These are phyloP conservation scores for Teratosphaeria destructans DNA, from an alignment of 2,329 filamentous ascomycete genomes.

Conservation along the genomic window DNA sequence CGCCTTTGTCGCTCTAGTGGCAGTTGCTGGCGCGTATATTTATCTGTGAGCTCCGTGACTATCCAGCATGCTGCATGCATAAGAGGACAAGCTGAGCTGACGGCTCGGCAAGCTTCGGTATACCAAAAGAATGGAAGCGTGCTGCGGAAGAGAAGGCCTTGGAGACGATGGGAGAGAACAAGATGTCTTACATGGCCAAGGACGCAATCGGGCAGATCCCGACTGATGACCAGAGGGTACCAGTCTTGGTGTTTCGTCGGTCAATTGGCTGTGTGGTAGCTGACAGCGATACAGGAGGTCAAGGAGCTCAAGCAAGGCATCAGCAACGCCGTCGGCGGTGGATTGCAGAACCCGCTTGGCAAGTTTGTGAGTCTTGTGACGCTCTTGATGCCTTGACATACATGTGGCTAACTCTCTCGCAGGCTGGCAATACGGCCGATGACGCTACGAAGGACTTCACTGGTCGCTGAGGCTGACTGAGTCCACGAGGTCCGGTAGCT, in stretches of 20 bases:
- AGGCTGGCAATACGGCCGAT: constrained; percentile 8
- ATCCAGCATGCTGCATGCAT: background rate
- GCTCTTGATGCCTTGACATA: background rate
- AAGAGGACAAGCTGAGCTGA: background rate
- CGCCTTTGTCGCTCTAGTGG: constrained; percentile 24
- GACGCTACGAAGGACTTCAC: constrained; percentile 5
- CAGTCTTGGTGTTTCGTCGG: background rate
- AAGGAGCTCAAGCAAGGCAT: constrained; percentile 25
- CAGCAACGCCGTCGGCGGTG: constrained; percentile 22
- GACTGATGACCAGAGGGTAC: constrained; percentile 22
- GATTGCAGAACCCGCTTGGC: constrained; percentile 28
- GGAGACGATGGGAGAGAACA: constrained; percentile 44
- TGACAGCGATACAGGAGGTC: constrained; percentile 16
- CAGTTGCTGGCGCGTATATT: constrained; percentile 29
- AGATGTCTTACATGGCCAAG: constrained; percentile 28
- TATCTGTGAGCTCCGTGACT: constrained; percentile 24
- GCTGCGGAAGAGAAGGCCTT: constrained; percentile 37
- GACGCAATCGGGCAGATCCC: constrained; percentile 19
- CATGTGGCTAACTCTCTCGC: background rate
- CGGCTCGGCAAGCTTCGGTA: constrained; percentile 28
- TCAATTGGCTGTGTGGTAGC: background rate
- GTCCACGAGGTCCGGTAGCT: too few relatives aligned
- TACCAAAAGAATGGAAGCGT: constrained; percentile 37
- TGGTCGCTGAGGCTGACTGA: background rate
- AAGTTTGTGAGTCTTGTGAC: constrained; percentile 13